Evolutionary conservation across 1,139 yeast species (phyloP).

Genomic region (Fermentozyma sake): DNA sequence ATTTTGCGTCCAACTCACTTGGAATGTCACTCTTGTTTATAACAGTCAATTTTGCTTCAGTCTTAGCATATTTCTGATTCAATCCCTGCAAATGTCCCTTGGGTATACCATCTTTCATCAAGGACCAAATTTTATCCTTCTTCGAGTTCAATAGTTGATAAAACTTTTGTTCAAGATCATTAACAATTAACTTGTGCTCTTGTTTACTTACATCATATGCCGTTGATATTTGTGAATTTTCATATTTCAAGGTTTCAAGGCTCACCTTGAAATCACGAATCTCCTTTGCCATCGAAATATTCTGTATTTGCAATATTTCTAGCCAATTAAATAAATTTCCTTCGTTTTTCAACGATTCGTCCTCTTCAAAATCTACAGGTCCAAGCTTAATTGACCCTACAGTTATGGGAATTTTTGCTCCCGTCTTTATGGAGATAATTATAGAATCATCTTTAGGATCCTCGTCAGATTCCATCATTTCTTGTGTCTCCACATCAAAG

Average conservation of each 20-base stretch:
- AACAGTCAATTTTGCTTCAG: constrained; percentile 13
- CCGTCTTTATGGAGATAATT: constrained; percentile 19
- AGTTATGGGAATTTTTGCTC: constrained; percentile 20
- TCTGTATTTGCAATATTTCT: constrained; percentile 16
- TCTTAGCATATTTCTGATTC: constrained; percentile 18
- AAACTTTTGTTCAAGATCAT: constrained; percentile 35
- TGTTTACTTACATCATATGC: constrained; percentile 12
- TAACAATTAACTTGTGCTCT: constrained; percentile 24
- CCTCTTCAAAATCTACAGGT: constrained; percentile 12
- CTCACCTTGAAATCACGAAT: constrained; percentile 1
- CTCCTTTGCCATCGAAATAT: constrained; percentile 9
- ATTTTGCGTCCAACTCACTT: constrained; percentile 14
- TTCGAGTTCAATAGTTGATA: constrained; percentile 33
- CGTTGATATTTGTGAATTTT: constrained; percentile 1
- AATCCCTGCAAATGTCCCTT: constrained; percentile 14
- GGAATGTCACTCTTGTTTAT: constrained; percentile 18
- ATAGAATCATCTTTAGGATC: constrained; percentile 13
- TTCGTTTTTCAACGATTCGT: constrained; percentile 9
- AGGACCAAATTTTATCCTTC: constrained; percentile 32
- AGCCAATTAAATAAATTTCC: constrained; percentile 27
- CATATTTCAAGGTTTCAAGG: neutral
- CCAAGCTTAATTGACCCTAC: constrained; percentile 19
- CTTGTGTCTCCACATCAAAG: constrained; percentile 14
- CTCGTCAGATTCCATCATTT: constrained; percentile 13
- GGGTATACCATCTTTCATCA: constrained; percentile 13